These are phyloP conservation scores for Lepraria neglecta DNA, from an alignment of 495 filamentous ascomycete genomes.

Conservation along the genomic window DNA sequence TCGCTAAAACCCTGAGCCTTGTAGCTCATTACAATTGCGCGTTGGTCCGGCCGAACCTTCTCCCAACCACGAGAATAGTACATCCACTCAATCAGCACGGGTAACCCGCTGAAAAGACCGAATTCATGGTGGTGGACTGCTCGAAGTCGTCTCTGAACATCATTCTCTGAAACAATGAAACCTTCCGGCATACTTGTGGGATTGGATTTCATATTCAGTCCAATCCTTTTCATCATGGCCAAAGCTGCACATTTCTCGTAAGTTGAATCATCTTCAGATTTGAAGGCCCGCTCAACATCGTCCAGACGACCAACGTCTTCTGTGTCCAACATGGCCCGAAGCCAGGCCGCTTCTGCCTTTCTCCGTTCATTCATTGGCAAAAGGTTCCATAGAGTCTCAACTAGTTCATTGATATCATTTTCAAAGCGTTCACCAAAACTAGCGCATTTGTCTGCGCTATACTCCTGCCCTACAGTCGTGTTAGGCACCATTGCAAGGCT, in stretches of 20 bases:
- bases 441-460: not conserved
- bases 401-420: not conserved
- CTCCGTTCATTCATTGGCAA: not conserved
- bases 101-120: not conserved
- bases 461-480: not conserved
- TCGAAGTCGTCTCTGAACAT: not conserved
- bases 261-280: not conserved
- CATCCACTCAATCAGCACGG: not conserved
- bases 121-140: not conserved
- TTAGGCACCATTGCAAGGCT: not conserved
- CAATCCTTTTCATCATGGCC: constrained; percentile 3
- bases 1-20: not conserved
- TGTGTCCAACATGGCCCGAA: not conserved
- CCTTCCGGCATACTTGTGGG: not conserved
- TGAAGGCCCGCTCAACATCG: not conserved
- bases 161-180: not conserved
- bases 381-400: not conserved
- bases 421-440: not conserved
- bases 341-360: constrained; percentile 3
- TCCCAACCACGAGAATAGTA: not conserved
- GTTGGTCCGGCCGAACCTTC: not conserved
- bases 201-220: not conserved
- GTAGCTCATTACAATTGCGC: not conserved
- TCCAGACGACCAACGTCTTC: not conserved
- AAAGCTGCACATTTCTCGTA: constrained; percentile 6